A percentile compares a stretch with the other conserved stretches of the same genome.
phyloP scores from a whole-genome alignment of 306 rosid species.

The Echinosophora koreensis region DNA sequence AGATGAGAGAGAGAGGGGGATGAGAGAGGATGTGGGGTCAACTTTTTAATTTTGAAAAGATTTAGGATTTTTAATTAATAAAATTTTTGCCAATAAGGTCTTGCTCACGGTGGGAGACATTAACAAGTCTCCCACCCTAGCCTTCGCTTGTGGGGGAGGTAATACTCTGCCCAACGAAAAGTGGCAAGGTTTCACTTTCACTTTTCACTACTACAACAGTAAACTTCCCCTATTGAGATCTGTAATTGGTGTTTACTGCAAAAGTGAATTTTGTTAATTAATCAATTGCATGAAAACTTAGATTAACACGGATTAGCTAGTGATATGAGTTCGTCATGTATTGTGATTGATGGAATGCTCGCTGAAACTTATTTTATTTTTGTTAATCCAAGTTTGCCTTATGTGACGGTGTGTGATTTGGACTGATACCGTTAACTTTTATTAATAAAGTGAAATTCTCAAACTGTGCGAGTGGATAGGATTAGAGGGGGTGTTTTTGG shows the following conservation, averaged over 20 bases:
- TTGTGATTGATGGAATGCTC: conserved; percentile 26
- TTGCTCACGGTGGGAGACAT: too few species aligned
- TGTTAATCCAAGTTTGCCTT: neutral
- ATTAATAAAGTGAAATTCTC: neutral
- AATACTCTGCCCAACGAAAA: too few species aligned
- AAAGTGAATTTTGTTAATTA: conserved; percentile 7
- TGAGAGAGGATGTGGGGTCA: too few species aligned
- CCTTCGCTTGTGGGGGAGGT: too few species aligned
- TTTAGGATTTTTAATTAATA: too few species aligned
- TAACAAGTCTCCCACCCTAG: too few species aligned
- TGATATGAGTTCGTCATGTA: neutral
- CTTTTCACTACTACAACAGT: conserved; percentile 9
- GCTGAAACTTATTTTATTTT: conserved; percentile 18
- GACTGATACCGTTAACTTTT: conserved; percentile 35
- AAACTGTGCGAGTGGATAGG: conserved; percentile 59
- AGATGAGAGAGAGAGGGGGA: too few species aligned
- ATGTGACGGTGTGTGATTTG: conserved; percentile 42
- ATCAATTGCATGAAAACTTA: conserved; percentile 8
- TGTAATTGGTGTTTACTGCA: conserved; percentile 2
- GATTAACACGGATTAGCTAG: neutral
- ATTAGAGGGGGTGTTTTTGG: conserved; percentile 48
- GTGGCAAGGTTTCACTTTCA: too few species aligned
- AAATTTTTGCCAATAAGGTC: too few species aligned
- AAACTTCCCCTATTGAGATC: neutral
- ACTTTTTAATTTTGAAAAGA: too few species aligned